Evolutionary conservation across 2,329 filamentous ascomycete genomes (phyloP), one percentile per base, ranked within the genome.

Genomic region (Alternaria panax): DNA sequence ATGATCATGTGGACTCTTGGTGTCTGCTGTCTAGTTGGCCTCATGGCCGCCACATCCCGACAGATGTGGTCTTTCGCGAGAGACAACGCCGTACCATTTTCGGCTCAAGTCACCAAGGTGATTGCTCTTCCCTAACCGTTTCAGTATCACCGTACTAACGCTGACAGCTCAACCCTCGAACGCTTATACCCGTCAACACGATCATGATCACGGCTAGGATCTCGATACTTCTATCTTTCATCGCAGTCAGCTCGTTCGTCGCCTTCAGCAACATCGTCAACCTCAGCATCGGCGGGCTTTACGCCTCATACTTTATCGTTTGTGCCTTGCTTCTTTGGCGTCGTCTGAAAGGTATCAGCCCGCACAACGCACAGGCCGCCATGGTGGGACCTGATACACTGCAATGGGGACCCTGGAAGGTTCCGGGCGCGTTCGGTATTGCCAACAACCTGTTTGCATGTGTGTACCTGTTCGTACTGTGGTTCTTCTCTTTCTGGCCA

Each of bases 121-220:
- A 25, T 16, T 20, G 3, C 20, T 28, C 11, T 27, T 38, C 9
- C 16, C 1, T 48, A 34, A 63, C 2, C 7, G 66, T 43, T 55
- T 27, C 27, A 11, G 34, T 38, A 12, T 38, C 8, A 8, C 12
- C 12, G 38, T 12, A 9, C 41, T 54, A 38, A 55, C n/a, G 14
- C 24, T 4, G 11, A 16, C 11, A 54, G 54, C 28, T 57, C 28
- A 48, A 32, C 20, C 47, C 16, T 30, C 11, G 12, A 18, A 57
- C 48, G 1, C 1, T 36, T 0, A 53, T 62, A 5, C 81, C 81
- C 2, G 70, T 82, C 22, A 81, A 81, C 62, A 73, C 80, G 1
- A 78, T 83, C 56, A 68, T 77, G 47, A 55, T 59, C 8, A 57
- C 56, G 3, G 52, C 54, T 11, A 25, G 32, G 5, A 32, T 62